Conservation (phyloP, 805 yeast species). For the Schwanniomyces occidentalis region DNA sequence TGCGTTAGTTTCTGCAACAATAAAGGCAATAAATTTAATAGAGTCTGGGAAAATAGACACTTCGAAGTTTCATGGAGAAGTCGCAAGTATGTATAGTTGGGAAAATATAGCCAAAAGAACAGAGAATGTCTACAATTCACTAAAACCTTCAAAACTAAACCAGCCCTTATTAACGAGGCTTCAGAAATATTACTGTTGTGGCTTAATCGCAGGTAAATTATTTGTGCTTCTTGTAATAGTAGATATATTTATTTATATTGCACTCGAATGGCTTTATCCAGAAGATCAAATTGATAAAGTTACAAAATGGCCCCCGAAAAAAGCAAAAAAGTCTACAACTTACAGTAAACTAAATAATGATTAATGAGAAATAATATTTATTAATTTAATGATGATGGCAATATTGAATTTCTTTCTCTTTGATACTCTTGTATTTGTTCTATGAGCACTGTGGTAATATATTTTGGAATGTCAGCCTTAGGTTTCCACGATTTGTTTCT, state of each 20-base stretch:
- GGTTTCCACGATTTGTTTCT: constrained; percentile 13
- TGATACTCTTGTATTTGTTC: constrained; percentile 15
- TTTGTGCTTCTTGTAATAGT: constrained; percentile 79
- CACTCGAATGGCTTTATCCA: constrained; percentile 76
- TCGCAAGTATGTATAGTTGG: constrained; percentile 89
- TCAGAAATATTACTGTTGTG: constrained; percentile 65
- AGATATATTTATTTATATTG: constrained; percentile 62
- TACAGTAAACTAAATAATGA: background rate
- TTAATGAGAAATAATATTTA: constrained; percentile 3
- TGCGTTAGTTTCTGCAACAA: constrained; percentile 69
- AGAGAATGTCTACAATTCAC: constrained; percentile 69
- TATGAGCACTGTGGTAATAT: constrained; percentile 15
- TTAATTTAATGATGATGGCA: constrained; percentile 4
- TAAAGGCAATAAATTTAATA: constrained; percentile 65
- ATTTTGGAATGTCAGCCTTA: constrained; percentile 15
- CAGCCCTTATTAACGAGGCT: constrained; percentile 61
- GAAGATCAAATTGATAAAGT: constrained; percentile 67
- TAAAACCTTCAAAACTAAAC: constrained; percentile 40
- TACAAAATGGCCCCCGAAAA: constrained; percentile 67
- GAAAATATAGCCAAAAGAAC: constrained; percentile 83
- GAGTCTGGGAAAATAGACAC: constrained; percentile 66
- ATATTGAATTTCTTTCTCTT: constrained; percentile 3
- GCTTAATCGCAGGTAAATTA: constrained; percentile 83
- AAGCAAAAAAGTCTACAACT: background rate
- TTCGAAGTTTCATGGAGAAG: constrained; percentile 71